phyloP scores from a whole-genome alignment of 306 rosid species.

The Potentilla sterilis region DNA sequence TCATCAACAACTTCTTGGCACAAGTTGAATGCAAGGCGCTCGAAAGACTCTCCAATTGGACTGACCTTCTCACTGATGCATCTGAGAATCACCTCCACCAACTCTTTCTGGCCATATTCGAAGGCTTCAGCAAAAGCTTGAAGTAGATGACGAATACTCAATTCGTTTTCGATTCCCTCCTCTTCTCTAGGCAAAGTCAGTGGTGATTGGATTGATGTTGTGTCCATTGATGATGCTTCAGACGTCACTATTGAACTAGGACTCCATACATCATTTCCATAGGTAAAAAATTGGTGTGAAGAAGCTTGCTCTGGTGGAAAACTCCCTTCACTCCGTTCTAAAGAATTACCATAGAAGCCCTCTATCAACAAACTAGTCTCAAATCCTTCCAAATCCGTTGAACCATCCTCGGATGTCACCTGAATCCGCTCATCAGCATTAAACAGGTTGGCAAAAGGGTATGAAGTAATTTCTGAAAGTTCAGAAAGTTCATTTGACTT shows the following conservation, averaged over 20 bases:
- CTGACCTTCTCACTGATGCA: conserved; percentile 45
- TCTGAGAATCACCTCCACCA: conserved; percentile 37
- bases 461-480: conserved; percentile 19
- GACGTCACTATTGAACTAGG: conserved; percentile 45
- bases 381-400: conserved; percentile 38
- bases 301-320: conserved; percentile 29
- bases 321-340: conserved; percentile 43
- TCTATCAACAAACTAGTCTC: conserved; percentile 15
- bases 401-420: conserved; percentile 35
- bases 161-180: conserved; percentile 43
- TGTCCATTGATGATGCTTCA: conserved; percentile 34
- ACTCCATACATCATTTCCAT: conserved; percentile 41
- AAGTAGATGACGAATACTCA: conserved; percentile 45
- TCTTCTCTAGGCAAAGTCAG: conserved; percentile 40
- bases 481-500: conserved; percentile 25
- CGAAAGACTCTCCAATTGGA: conserved; percentile 48
- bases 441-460: conserved; percentile 24
- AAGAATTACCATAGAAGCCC: conserved; percentile 12
- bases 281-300: conserved; percentile 24
- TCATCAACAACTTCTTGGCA: conserved; percentile 31
- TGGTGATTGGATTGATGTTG: conserved; percentile 25
- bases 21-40: conserved; percentile 49
- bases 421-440: conserved; percentile 33
- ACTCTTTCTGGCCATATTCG: conserved; percentile 40
- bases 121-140: conserved; percentile 47